A percentile compares a stretch with the other conserved stretches of the same genome.
phyloP scores from a whole-genome alignment of 139 green algal species.

The Ulvella scutata region DNA sequence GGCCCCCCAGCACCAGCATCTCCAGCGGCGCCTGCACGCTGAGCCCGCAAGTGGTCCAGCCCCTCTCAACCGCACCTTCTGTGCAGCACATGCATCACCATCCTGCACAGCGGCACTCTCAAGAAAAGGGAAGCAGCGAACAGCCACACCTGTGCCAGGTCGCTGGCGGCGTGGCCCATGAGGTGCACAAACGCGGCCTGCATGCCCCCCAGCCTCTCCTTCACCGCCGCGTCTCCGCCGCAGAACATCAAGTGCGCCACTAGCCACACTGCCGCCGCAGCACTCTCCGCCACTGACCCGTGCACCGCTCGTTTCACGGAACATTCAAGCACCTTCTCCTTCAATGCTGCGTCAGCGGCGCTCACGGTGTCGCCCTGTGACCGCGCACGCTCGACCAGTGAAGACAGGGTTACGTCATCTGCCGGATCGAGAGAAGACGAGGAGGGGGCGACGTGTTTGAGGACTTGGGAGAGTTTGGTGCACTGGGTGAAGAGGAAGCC shows the following conservation, averaged over 20 bases:
- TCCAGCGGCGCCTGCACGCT: too few species aligned
- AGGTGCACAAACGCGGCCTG: slow-evolving; percentile 53
- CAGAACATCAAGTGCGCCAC: slow-evolving; percentile 58
- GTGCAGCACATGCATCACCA: background rate
- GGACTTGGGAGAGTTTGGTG: slow-evolving; percentile 8
- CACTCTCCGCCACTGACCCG: slow-evolving; percentile 33
- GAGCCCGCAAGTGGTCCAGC: too few species aligned
- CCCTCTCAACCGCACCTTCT: too few species aligned
- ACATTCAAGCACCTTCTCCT: background rate
- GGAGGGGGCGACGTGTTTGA: background rate
- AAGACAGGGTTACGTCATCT: too few species aligned
- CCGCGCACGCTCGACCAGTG: too few species aligned
- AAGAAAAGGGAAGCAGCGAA: too few species aligned
- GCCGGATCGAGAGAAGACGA: background rate
- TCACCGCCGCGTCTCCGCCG: slow-evolving; percentile 24
- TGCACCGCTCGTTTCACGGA: background rate
- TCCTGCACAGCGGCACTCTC: background rate
- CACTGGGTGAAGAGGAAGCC: background rate
- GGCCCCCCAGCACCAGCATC: too few species aligned
- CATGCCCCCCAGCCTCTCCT: slow-evolving; percentile 24
- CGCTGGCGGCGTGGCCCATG: slow-evolving; percentile 59
- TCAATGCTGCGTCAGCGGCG: background rate
- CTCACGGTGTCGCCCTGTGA: too few species aligned
- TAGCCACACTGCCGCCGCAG: slow-evolving; percentile 57
- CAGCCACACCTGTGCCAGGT: slow-evolving; percentile 48